Evolutionary conservation across 441 rosid species (phyloP).

Genomic region (Isatis lusitanica): DNA sequence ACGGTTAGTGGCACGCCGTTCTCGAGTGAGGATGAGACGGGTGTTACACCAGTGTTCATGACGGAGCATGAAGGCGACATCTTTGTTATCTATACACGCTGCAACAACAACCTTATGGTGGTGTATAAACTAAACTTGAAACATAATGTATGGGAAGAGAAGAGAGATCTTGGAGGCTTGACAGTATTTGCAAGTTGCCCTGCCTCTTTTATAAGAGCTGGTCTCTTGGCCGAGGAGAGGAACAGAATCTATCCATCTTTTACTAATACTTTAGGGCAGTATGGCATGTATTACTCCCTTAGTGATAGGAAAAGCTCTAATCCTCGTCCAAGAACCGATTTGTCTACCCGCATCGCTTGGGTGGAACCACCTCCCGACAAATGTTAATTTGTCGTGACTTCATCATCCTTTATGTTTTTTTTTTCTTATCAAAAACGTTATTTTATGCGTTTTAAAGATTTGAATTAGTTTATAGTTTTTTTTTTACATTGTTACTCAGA

Average conservation of each 20-base stretch:
- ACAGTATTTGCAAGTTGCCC: neutral
- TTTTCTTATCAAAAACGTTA: neutral
- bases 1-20: no score
- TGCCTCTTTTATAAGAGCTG: neutral
- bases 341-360: neutral
- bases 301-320: neutral
- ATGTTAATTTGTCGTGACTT: neutral
- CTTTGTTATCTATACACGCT: neutral
- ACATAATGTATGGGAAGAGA: conserved; percentile 6
- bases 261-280: neutral
- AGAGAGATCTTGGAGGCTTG: conserved; percentile 6
- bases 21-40: no score
- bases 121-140: conserved; percentile 4
- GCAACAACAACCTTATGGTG: neutral
- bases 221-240: neutral
- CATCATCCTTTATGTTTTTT: neutral
- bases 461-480: no score
- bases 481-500: no score
- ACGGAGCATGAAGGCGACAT: conserved; percentile 5
- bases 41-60: no score
- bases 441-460: neutral
- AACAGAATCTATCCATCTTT: neutral
- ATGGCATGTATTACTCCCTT: neutral
- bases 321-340: neutral
- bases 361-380: neutral